Evolutionary conservation across 129 eudicot genomes (phyloP).

Genomic region (Calendula officinalis): DNA sequence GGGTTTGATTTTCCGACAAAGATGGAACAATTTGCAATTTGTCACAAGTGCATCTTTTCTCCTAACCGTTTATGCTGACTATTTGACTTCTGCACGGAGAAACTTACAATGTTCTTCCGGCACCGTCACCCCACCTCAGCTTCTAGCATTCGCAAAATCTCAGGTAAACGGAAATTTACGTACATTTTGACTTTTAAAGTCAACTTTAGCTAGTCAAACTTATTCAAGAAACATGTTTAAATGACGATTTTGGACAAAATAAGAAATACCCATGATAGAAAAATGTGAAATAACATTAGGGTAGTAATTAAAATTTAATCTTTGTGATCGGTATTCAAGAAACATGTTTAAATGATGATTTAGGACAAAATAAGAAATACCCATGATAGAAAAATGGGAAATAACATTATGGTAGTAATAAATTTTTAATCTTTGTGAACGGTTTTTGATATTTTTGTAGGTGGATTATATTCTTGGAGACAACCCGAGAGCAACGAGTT

Average conservation of each 20-base stretch:
- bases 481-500: constrained; percentile 55
- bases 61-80: constrained; percentile 56
- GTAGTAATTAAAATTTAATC: constrained; percentile 11
- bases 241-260: neutral
- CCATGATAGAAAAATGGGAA: neutral
- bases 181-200: constrained; percentile 12
- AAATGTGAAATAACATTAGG: neutral
- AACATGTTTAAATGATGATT: constrained; percentile 9
- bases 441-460: constrained; percentile 13
- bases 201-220: neutral
- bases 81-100: constrained; percentile 46
- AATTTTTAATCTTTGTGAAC: constrained; percentile 3
- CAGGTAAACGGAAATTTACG: constrained; percentile 33
- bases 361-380: neutral
- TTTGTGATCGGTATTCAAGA: neutral
- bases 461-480: constrained; percentile 65
- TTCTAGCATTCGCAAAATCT: constrained; percentile 60
- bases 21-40: constrained; percentile 75
- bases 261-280: neutral
- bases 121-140: constrained; percentile 42
- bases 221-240: constrained; percentile 9
- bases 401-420: constrained; percentile 9
- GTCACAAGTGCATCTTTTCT: constrained; percentile 67
- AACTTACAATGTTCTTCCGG: constrained; percentile 39
- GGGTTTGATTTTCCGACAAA: constrained; percentile 53